These are phyloP conservation scores for Barnettozyma hawaiiensis DNA, from an alignment of 1,139 yeast species.

Conservation along the genomic window DNA sequence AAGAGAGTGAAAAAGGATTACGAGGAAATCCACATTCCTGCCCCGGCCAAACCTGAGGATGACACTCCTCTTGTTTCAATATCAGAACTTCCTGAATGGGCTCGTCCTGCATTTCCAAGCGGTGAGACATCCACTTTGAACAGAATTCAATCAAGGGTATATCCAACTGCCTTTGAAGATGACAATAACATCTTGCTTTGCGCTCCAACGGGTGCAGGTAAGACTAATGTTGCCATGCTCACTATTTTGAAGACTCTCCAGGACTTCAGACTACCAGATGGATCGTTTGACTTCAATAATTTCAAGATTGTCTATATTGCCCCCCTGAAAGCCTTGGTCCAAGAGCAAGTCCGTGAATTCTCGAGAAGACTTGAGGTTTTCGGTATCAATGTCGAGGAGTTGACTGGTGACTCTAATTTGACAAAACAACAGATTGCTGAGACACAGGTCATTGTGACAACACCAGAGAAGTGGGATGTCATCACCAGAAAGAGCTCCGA, in stretches of 20 bases:
- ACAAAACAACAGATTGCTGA: conserved; percentile 71
- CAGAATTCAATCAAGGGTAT: conserved; percentile 78
- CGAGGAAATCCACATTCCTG: conserved; percentile 86
- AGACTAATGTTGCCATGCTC: conserved; percentile 90
- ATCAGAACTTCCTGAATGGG: conserved; percentile 72
- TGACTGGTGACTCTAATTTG: conserved; percentile 85
- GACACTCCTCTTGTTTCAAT: conserved; percentile 54
- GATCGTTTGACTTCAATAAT: conserved; percentile 44
- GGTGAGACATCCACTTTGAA: conserved; percentile 65
- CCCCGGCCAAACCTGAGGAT: conserved; percentile 47
- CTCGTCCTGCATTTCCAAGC: conserved; percentile 67
- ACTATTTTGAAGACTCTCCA: conserved; percentile 60
- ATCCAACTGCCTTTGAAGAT: conserved; percentile 63
- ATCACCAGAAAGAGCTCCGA: conserved; percentile 78
- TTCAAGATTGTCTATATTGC: conserved; percentile 89
- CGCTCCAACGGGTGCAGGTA: conserved; percentile 99
- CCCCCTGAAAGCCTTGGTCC: conserved; percentile 90
- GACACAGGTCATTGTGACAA: conserved; percentile 84
- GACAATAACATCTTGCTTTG: conserved; percentile 77
- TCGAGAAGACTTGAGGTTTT: conserved; percentile 59
- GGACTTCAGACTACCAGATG: conserved; percentile 45
- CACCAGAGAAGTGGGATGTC: conserved; percentile 97
- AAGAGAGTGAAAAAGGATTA: conserved; percentile 68
- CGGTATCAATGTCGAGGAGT: conserved; percentile 74
- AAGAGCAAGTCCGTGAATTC: conserved; percentile 89